Conservation (phyloP, 2,329 filamentous ascomycete species). For the Monosporascus sp. region DNA sequence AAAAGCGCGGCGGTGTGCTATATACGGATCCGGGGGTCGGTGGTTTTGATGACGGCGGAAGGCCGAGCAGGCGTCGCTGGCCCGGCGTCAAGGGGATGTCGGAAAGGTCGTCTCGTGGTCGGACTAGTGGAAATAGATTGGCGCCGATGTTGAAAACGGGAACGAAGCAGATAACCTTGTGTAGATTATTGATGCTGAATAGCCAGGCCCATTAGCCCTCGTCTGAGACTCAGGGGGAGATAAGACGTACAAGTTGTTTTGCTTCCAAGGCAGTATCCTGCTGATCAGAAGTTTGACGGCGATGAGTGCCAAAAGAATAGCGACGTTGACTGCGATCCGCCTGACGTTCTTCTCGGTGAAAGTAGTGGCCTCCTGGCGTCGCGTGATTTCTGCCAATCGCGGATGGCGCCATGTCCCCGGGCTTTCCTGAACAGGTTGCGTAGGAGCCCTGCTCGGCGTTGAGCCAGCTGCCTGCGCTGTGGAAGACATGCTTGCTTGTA, state of each 20-base stretch:
- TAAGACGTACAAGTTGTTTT: constrained; percentile 1
- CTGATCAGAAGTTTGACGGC: constrained; percentile 20
- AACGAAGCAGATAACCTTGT: constrained; percentile 39
- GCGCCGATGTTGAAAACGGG: constrained; percentile 66
- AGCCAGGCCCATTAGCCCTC: background rate
- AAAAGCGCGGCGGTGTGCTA: constrained; percentile 82
- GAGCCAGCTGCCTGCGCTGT: constrained; percentile 33
- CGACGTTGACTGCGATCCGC: constrained; percentile 62
- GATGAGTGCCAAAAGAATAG: background rate
- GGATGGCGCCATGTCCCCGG: constrained; percentile 90
- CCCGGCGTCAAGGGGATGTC: constrained; percentile 90
- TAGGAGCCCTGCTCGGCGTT: constrained; percentile 27
- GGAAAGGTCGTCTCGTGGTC: constrained; percentile 67
- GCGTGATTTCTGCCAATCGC: constrained; percentile 77
- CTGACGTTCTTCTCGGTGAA: constrained; percentile 75
- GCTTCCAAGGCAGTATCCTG: constrained; percentile 15
- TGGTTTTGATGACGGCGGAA: constrained; percentile 59
- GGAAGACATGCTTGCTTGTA: constrained; percentile 23
- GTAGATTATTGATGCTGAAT: background rate
- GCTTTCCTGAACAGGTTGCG: constrained; percentile 38
- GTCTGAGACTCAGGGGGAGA: background rate
- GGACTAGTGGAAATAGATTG: constrained; percentile 67
- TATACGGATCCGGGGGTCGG: constrained; percentile 68
- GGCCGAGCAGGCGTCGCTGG: constrained; percentile 78
- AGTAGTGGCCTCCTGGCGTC: constrained; percentile 68